A percentile compares a stretch with the other conserved stretches of the same genome.
phyloP scores from a whole-genome alignment of 768 basidiomycete species.

The Tricholoma bakamatsutake region DNA sequence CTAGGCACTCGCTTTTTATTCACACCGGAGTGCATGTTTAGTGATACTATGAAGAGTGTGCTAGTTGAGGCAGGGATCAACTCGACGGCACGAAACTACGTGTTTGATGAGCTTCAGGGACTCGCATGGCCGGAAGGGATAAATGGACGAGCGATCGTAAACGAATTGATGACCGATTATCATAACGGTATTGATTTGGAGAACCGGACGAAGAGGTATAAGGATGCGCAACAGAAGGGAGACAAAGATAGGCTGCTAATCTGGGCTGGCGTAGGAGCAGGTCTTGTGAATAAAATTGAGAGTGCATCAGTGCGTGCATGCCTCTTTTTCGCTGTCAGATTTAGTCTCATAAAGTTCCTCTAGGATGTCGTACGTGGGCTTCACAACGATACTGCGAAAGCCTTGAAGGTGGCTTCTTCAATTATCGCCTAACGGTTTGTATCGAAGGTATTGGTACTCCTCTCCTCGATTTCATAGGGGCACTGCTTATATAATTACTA shows the following conservation, averaged over 20 bases:
- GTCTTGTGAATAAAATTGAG: slow-evolving; percentile 17
- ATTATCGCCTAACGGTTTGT: too few relatives aligned
- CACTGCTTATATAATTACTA: too few relatives aligned
- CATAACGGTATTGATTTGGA: neutral
- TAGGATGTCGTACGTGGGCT: slow-evolving; percentile 3
- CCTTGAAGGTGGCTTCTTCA: neutral
- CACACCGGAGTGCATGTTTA: slow-evolving; percentile 38
- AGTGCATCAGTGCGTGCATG: too few relatives aligned
- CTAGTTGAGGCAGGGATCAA: slow-evolving; percentile 28
- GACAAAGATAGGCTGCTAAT: slow-evolving; percentile 21
- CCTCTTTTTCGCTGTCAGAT: neutral
- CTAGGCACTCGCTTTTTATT: slow-evolving; percentile 45
- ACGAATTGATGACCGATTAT: slow-evolving; percentile 25
- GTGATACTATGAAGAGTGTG: slow-evolving; percentile 29
- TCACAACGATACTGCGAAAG: neutral
- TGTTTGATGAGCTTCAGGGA: slow-evolving; percentile 35
- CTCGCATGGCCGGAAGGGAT: slow-evolving; percentile 34
- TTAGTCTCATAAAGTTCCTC: neutral
- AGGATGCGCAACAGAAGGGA: neutral
- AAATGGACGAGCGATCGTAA: slow-evolving; percentile 38
- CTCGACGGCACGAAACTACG: slow-evolving; percentile 31
- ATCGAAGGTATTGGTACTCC: too few relatives aligned
- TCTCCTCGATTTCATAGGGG: too few relatives aligned
- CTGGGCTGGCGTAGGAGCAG: slow-evolving; percentile 40
- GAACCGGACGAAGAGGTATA: neutral